Evolutionary conservation across 305 asterid genomes (phyloP).

Genomic region (Rubia peregrina): DNA sequence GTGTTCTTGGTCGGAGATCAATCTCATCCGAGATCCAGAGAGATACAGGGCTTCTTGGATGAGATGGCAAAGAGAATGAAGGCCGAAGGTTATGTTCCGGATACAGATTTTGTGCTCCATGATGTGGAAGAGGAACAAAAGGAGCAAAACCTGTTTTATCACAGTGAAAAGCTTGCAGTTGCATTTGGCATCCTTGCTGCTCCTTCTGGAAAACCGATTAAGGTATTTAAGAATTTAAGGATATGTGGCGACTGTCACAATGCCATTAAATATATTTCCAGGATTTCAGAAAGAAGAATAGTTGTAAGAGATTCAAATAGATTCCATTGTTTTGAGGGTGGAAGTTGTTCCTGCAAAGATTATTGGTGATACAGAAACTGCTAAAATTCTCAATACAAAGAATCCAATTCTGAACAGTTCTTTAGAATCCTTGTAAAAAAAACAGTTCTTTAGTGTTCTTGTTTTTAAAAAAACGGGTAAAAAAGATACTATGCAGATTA

Average conservation of each 20-base stretch:
- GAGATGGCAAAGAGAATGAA: constrained; percentile 3
- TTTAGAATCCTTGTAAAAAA: too few species aligned
- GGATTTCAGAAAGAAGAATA: background rate
- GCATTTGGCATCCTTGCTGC: constrained; percentile 5
- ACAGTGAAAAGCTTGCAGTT: background rate
- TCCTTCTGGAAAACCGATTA: background rate
- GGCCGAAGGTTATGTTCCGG: constrained; percentile 3
- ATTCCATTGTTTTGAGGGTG: background rate
- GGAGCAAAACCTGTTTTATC: constrained; percentile 1
- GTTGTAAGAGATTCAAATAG: background rate
- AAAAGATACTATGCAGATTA: too few species aligned
- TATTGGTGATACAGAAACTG: background rate
- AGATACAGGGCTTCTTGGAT: background rate
- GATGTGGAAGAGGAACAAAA: constrained; percentile 5
- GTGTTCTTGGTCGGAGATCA: constrained; percentile 3
- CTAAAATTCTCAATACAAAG: background rate
- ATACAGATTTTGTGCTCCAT: background rate
- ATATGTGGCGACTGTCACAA: constrained; percentile 1
- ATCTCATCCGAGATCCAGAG: constrained; percentile 1
- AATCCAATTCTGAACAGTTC: too few species aligned
- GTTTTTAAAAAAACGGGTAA: too few species aligned
- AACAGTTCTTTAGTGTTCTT: too few species aligned
- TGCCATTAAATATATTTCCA: background rate
- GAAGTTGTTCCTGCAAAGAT: constrained; percentile 2
- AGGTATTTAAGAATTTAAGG: background rate